phyloP scores from a whole-genome alignment of 805 yeast genomes.

The Teunomyces barrocoloradensis region DNA sequence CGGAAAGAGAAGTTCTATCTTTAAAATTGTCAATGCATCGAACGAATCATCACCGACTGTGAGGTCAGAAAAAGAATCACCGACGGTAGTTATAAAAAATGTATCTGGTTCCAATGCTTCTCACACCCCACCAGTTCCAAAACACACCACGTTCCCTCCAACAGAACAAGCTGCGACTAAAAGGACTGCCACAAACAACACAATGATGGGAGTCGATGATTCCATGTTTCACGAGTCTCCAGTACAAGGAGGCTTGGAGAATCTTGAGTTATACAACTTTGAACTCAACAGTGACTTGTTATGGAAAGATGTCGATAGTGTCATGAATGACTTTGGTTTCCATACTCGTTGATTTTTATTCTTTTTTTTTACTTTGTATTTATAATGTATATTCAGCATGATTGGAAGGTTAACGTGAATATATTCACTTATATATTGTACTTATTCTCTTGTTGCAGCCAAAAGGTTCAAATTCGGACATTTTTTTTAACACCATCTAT shows the following conservation, averaged over 20 bases:
- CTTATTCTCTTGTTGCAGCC: no score
- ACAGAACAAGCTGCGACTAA: not conserved
- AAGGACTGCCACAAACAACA: not conserved
- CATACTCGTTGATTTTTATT: constrained; percentile 44
- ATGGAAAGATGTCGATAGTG: constrained; percentile 82
- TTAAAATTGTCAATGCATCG: constrained; percentile 35
- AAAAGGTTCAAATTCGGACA: no score
- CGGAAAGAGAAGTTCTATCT: constrained; percentile 34
- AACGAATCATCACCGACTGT: constrained; percentile 31
- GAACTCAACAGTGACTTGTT: constrained; percentile 52
- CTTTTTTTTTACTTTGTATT: not conserved
- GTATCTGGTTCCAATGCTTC: not conserved
- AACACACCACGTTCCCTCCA: not conserved
- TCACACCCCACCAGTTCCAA: not conserved
- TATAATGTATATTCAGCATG: not conserved
- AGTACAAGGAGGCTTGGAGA: constrained; percentile 25
- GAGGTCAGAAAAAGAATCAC: constrained; percentile 9
- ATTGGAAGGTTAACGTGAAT: no score
- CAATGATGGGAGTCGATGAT: constrained; percentile 2
- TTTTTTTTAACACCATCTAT: no score
- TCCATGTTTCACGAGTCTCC: constrained; percentile 22
- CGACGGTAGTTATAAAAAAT: not conserved
- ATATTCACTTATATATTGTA: no score
- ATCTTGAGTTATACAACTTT: constrained; percentile 39
- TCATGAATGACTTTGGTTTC: constrained; percentile 91